A percentile compares a stretch with the other conserved stretches of the same genome.
These are phyloP conservation scores for Fraxinus sp. DNA, from an alignment of 305 asterid genomes.

Conservation along the genomic window DNA sequence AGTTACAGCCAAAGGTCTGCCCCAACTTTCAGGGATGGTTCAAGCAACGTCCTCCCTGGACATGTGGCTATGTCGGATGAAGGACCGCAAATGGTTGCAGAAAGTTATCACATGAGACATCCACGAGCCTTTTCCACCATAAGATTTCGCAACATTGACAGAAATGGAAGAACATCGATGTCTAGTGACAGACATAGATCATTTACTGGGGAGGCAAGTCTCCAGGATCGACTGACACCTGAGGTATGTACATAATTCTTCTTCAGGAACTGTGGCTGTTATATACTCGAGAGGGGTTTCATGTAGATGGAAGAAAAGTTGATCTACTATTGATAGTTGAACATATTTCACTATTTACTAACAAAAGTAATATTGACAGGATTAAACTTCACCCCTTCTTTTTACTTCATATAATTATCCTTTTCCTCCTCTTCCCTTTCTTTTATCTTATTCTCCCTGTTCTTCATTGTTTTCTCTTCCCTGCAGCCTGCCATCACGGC, in stretches of 20 bases:
- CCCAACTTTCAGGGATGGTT: constrained; percentile 51
- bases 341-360: neutral
- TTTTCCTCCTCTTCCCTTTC: neutral
- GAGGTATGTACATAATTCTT: constrained; percentile 39
- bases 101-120: constrained; percentile 46
- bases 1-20: constrained; percentile 49
- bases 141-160: constrained; percentile 44
- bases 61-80: constrained; percentile 49
- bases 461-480: neutral
- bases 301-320: neutral
- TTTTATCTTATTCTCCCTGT: neutral
- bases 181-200: constrained; percentile 52
- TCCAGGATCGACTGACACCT: constrained; percentile 44
- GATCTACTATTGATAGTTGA: neutral
- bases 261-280: constrained; percentile 1
- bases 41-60: constrained; percentile 53
- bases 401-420: neutral
- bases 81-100: constrained; percentile 45
- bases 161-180: constrained; percentile 40
- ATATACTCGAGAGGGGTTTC: constrained; percentile 1
- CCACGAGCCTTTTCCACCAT: constrained; percentile 44
- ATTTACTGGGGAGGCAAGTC: constrained; percentile 40
- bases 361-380: neutral
- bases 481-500: neutral
- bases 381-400: neutral